A percentile compares a stretch with the other conserved stretches of the same genome.
Evolutionary conservation across 2,329 filamentous ascomycete species (phyloP).

Genomic region (Colletotrichum orchidophilum): DNA sequence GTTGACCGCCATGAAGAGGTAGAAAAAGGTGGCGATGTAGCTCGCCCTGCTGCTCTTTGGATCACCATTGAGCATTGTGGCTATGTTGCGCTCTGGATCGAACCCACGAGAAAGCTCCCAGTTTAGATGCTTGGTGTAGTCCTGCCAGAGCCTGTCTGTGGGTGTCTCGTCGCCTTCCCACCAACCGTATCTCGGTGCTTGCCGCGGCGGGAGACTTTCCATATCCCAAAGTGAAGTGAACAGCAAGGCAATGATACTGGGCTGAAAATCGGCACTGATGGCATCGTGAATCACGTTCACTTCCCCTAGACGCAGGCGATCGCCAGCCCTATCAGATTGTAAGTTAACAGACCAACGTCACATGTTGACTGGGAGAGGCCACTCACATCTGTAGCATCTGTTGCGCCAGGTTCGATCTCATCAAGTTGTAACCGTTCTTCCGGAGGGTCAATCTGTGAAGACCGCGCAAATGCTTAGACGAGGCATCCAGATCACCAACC

Average conservation of each 20-base stretch:
- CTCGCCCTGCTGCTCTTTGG: conserved; percentile 52
- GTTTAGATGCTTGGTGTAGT: conserved; percentile 47
- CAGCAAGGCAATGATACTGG: conserved; percentile 55
- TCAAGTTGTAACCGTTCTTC: conserved; percentile 40
- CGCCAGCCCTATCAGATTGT: conserved; percentile 46
- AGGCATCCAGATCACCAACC: conserved; percentile 53
- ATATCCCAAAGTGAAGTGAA: conserved; percentile 55
- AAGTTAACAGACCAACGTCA: conserved; percentile 6
- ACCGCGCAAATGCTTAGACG: conserved; percentile 52
- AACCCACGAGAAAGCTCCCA: conserved; percentile 48
- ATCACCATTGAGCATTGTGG: conserved; percentile 46
- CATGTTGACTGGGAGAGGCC: conserved; percentile 5
- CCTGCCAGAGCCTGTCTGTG: conserved; percentile 48
- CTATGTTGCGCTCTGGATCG: conserved; percentile 44
- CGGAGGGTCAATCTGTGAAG: conserved; percentile 43
- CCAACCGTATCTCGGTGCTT: conserved; percentile 48
- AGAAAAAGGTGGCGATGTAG: conserved; percentile 58
- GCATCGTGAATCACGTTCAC: conserved; percentile 44
- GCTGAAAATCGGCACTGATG: conserved; percentile 49
- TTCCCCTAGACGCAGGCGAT: conserved; percentile 50
- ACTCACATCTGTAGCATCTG: conserved; percentile 53
- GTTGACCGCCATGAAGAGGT: conserved; percentile 55
- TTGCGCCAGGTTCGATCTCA: conserved; percentile 48
- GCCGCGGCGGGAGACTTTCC: conserved; percentile 44
- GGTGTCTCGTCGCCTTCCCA: conserved; percentile 47